Conservation (phyloP, 1,284 basidiomycete genomes). For the Takashimella koratensis region DNA sequence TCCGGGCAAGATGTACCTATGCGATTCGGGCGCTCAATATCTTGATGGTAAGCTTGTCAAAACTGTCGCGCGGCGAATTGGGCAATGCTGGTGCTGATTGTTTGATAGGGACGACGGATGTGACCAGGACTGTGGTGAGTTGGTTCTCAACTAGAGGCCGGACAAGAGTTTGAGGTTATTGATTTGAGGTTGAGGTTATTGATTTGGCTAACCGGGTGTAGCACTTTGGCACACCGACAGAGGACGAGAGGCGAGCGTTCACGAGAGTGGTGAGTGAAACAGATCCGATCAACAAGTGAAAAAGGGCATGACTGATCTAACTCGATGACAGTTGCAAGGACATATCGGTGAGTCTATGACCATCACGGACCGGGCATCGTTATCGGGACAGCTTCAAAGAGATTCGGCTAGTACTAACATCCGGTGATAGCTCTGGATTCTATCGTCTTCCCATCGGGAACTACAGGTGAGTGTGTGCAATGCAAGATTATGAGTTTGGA, state of each 20-base stretch:
- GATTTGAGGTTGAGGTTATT: neutral
- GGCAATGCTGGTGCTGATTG: too few relatives aligned
- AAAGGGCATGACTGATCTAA: too few relatives aligned
- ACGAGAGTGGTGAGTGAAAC: slow-evolving; percentile 64
- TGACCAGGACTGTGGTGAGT: slow-evolving; percentile 77
- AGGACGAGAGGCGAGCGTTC: slow-evolving; percentile 80
- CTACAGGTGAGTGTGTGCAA: slow-evolving; percentile 59
- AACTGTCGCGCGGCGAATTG: too few relatives aligned
- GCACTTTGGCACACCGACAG: slow-evolving; percentile 85
- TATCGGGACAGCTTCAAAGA: too few relatives aligned
- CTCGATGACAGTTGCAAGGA: slow-evolving; percentile 64
- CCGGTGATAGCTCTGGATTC: slow-evolving; percentile 62
- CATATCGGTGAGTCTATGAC: slow-evolving; percentile 65
- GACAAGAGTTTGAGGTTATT: neutral
- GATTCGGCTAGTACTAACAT: too few relatives aligned
- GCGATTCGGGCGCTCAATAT: slow-evolving; percentile 92
- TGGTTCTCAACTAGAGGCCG: too few relatives aligned
- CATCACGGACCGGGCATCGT: too few relatives aligned
- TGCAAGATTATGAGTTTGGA: neutral
- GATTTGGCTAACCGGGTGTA: slow-evolving; percentile 42
- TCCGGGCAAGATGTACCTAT: slow-evolving; percentile 83
- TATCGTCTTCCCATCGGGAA: slow-evolving; percentile 80
- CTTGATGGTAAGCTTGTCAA: slow-evolving; percentile 59
- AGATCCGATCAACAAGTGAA: neutral
- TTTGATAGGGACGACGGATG: slow-evolving; percentile 78